Evolutionary conservation across 306 rosid genomes (phyloP), one percentile per base, ranked within the genome.

Genomic region (Rosa multiflora): DNA sequence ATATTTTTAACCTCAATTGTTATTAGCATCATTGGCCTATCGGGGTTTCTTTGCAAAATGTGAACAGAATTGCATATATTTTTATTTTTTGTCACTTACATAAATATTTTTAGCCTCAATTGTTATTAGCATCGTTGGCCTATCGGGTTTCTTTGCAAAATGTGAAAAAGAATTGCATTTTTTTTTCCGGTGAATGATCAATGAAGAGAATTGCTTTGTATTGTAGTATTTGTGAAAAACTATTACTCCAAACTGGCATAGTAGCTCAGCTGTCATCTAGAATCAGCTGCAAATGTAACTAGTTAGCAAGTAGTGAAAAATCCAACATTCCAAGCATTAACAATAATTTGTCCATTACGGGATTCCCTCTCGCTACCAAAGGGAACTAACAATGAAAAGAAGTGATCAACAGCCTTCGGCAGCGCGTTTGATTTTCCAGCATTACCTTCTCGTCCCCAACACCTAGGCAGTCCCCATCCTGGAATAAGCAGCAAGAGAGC

Each of bases 301-400:
- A 62, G 61, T 75, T 74, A 13, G 32, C 69, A 26, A 75, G 56
- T 39, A 61, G 39, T 39, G n/a, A 11, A 37, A 35, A 75, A 61
- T 75, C 46, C 11, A 44, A 44, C 37, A 75, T 62, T 23, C 70
- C 46, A 46, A 59, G 9, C 46, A 58, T 39, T 12, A 63, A 5
- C 14, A 17, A 63, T 8, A 11, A 20, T 29, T 32, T 17, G 12
- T 46, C 72, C 13, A 47, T 62, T 46, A 76, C 79, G 29, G 35
- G 10, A 10, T 68, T 44, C 8, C 21, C 75, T 46, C 12, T 46
- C 46, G 1, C 42, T 59, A 58, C 75, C 58, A 70, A 70, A 46
- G 59, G 40, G 23, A 70, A 23, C 75, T 47, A 26, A 26, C 26
- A 23, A 26, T 14, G 21, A 10, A 47, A 47, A 47, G 29, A 13